A percentile compares a stretch with the other conserved stretches of the same genome.
phyloP scores from a whole-genome alignment of 2,329 filamentous ascomycete genomes.

The Pseudopyrenochaeta lycopersici region DNA sequence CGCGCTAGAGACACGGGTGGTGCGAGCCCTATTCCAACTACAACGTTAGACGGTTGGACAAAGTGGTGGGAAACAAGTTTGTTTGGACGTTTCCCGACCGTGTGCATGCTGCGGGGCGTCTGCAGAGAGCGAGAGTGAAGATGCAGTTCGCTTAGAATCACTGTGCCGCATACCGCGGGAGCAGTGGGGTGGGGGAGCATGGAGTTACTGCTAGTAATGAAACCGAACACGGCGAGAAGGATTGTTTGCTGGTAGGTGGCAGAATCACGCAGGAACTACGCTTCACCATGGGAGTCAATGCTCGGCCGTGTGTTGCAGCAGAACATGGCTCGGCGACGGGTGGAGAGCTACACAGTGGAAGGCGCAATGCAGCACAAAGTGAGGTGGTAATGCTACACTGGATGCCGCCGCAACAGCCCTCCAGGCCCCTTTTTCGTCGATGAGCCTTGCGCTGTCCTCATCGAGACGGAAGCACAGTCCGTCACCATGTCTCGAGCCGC shows the following conservation, averaged over 20 bases:
- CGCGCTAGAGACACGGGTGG: constrained; percentile 18
- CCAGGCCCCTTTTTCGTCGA: no score
- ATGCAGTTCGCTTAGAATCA: neutral
- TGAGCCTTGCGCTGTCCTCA: no score
- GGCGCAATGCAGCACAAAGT: constrained; percentile 20
- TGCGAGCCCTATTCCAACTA: constrained; percentile 28
- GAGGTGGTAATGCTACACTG: neutral
- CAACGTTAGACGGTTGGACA: constrained; percentile 12
- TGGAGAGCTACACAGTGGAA: constrained; percentile 8
- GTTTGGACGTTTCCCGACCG: constrained; percentile 3
- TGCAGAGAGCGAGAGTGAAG: constrained; percentile 1
- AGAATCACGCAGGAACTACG: constrained; percentile 7
- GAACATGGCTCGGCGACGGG: constrained; percentile 19
- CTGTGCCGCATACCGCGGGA: constrained; percentile 8
- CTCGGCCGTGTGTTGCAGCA: constrained; percentile 20
- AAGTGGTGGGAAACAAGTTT: neutral
- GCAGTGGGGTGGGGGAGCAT: constrained; percentile 7
- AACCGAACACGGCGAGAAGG: neutral
- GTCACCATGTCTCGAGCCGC: constrained; percentile 9
- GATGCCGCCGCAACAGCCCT: no score
- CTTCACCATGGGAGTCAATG: constrained; percentile 1
- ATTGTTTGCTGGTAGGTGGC: constrained; percentile 1
- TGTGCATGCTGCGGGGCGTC: constrained; percentile 2
- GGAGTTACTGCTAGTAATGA: neutral
- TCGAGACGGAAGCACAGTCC: no score